Percentiles rank a stretch among this genome's conserved stretches.
Conservation (phyloP, 2,329 filamentous ascomycete genomes). For the Penicillium crustosum region DNA sequence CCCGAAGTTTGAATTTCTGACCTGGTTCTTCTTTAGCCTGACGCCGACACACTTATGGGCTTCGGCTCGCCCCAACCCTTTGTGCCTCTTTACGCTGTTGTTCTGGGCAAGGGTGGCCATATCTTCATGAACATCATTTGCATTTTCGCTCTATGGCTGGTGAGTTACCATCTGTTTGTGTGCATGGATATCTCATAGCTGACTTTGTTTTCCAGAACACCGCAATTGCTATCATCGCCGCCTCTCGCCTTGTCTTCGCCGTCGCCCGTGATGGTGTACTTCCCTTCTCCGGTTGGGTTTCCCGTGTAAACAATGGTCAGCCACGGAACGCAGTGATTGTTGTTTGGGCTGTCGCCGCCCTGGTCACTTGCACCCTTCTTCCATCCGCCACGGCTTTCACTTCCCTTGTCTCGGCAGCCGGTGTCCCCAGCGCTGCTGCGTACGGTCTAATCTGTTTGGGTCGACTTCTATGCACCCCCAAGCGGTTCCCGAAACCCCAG, state of each 20-base stretch:
- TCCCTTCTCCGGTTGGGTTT: constrained; percentile 60
- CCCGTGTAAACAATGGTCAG: constrained; percentile 55
- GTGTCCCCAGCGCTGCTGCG: constrained; percentile 54
- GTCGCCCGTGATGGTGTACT: constrained; percentile 62
- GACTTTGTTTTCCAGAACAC: constrained; percentile 48
- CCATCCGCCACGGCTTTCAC: constrained; percentile 57
- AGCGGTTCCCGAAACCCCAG: constrained; percentile 30
- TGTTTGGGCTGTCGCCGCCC: constrained; percentile 55
- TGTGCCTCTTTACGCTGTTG: constrained; percentile 57
- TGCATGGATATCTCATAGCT: neutral
- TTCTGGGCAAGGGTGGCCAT: constrained; percentile 57
- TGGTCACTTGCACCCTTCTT: constrained; percentile 60
- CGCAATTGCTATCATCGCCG: constrained; percentile 59
- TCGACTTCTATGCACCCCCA: constrained; percentile 50
- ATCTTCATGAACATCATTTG: constrained; percentile 62
- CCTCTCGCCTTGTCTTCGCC: constrained; percentile 62
- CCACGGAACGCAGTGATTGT: constrained; percentile 61
- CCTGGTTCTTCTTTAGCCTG: constrained; percentile 41
- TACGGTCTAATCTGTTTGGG: constrained; percentile 54
- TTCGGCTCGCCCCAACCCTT: constrained; percentile 60
- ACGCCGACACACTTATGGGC: constrained; percentile 53
- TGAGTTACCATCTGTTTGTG: constrained; percentile 5
- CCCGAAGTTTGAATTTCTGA: constrained; percentile 2
- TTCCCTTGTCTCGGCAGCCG: constrained; percentile 54
- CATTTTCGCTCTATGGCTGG: constrained; percentile 25